Base-by-base conservation (phyloP, 176 grass and related monocot genomes). In the Juncus inflexus region DNA sequence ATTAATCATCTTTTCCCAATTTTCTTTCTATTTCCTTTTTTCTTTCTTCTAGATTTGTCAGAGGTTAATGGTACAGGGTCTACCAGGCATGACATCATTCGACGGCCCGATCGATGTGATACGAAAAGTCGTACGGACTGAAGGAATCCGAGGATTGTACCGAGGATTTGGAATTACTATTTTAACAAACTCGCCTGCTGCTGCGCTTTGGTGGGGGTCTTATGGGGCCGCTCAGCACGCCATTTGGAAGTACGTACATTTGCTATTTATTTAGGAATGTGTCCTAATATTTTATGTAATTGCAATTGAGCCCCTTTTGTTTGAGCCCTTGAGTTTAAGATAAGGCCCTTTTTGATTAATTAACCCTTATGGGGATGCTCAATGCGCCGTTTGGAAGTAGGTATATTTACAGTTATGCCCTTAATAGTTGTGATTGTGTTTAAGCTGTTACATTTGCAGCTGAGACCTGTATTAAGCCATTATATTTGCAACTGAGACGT, bases 181-280 rank as follows among this genome's bases (percentile, higher is more conserved):
- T 35, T 63, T 85, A 68, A 89, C 85, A 49, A 85, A 97, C 47
- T 89, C 94, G 9, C 94, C 88, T 72, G 94, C 94, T 74, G 79
- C 94, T 74, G 94, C 94, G 70, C 88, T 97, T 77, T 97, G 94
- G 94, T 97, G 94, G 94, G 80, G 94, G 64, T 61, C 85, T 61
- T 91, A 97, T 75, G 88, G 85, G 77, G 80, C 80, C 37, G 82
- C 83, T 64, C 94, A 97, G 72, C 94, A 97, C 79, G 77, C 86
- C 41, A 89, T 97, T 63, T 97, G 94, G 94, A 97, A 82, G 92
- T 90, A 9, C 40, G 70, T 47, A 41, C 67, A 36, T 37, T 28
- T 28, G 19, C 1, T 28, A 28, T 28, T 74, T n/a, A 65, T 86
- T 4, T 67, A 36, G 52, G 61, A 5, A 28, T 28, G 19, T 28